Conservation (phyloP, 148 eudicot genomes). For the Hydrangea macrophylla region DNA sequence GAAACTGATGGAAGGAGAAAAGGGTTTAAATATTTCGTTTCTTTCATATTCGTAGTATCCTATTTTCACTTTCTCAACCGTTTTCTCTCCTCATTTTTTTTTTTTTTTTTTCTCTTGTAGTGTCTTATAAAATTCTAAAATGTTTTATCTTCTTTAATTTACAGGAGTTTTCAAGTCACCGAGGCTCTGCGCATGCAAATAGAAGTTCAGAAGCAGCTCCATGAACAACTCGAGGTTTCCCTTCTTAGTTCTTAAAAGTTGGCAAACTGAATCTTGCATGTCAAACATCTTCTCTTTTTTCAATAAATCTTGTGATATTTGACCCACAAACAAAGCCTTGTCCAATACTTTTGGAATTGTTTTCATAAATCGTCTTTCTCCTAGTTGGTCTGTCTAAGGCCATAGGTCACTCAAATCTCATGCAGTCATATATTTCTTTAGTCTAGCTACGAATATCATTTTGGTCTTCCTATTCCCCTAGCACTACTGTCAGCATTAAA, state of each 20-base stretch:
- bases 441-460: background rate
- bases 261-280: background rate
- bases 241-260: background rate
- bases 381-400: background rate
- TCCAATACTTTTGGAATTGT: too few species aligned
- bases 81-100: too few species aligned
- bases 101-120: background rate
- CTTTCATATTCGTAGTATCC: background rate
- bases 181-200: constrained; percentile 43
- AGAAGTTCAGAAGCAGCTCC: constrained; percentile 47
- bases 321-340: too few species aligned
- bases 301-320: background rate
- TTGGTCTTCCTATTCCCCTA: too few species aligned
- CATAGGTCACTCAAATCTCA: background rate
- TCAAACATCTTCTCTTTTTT: background rate
- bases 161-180: constrained; percentile 11
- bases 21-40: background rate
- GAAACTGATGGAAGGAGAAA: constrained; percentile 10
- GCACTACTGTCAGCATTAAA: too few species aligned
- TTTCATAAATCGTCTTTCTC: too few species aligned
- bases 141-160: background rate
- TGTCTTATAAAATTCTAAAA: background rate
- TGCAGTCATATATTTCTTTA: background rate
- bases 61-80: too few species aligned
- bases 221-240: constrained; percentile 44